A percentile compares a stretch with the other conserved stretches of the same genome.
phyloP scores from a whole-genome alignment of 225 moss, liverwort and hornwort genomes.

The Marchantia polymorpha region DNA sequence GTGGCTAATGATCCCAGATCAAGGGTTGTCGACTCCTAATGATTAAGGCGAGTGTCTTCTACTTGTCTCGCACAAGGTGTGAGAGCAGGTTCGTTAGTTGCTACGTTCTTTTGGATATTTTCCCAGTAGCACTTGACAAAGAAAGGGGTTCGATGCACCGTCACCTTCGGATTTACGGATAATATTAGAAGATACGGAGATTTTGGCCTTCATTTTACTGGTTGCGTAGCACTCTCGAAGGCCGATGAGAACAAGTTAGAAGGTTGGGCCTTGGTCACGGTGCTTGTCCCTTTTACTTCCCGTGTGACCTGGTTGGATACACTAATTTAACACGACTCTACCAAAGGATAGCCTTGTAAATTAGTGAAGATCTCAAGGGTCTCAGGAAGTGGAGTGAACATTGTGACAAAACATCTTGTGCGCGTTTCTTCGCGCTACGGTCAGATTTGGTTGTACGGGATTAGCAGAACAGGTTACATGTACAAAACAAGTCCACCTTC shows the following conservation, averaged over 20 bases:
- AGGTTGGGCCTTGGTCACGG: not conserved
- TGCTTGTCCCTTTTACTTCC: not conserved
- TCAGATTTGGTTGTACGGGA: conserved; percentile 10
- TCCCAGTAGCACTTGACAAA: too few relatives aligned
- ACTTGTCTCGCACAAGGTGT: too few relatives aligned
- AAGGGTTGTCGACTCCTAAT: too few relatives aligned
- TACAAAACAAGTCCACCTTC: conserved; percentile 14
- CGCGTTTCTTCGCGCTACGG: conserved; percentile 1
- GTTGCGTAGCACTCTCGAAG: conserved; percentile 3
- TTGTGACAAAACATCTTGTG: conserved; percentile 2
- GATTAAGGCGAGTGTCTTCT: too few relatives aligned
- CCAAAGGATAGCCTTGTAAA: not conserved
- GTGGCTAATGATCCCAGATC: too few relatives aligned
- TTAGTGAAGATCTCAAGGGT: not conserved
- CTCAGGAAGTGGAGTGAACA: not conserved
- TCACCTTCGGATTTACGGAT: not conserved
- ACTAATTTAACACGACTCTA: not conserved
- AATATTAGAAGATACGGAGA: too few relatives aligned
- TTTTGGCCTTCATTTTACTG: not conserved
- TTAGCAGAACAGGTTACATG: conserved; percentile 10
- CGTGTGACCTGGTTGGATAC: not conserved
- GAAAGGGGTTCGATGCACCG: not conserved
- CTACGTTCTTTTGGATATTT: too few relatives aligned
- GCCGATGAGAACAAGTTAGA: not conserved
- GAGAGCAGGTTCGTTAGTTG: too few relatives aligned